Evolutionary conservation across 148 eudicot genomes (phyloP).

Genomic region (Fagopyrum esculentum): DNA sequence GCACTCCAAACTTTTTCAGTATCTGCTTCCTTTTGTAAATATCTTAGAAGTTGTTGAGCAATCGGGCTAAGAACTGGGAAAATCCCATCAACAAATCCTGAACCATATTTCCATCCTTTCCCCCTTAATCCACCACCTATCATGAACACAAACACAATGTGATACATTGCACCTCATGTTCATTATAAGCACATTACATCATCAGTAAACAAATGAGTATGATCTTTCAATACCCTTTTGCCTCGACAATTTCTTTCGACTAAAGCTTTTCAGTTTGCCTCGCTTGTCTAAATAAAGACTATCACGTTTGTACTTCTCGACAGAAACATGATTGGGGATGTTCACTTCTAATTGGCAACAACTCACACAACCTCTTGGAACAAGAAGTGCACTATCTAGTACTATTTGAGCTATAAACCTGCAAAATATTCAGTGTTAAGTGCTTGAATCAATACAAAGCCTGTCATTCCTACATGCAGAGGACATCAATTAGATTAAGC

Average conservation of each 20-base stretch:
- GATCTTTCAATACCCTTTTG: constrained; percentile 39
- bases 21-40: constrained; percentile 52
- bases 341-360: constrained; percentile 21
- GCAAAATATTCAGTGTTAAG: background rate
- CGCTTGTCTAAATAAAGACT: constrained; percentile 47
- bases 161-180: background rate
- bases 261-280: constrained; percentile 51
- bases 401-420: constrained; percentile 9
- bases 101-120: constrained; percentile 84
- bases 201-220: constrained; percentile 2
- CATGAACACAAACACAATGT: background rate
- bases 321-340: constrained; percentile 27
- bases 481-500: too few relatives aligned
- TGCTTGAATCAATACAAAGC: too few relatives aligned
- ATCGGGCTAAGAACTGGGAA: constrained; percentile 77
- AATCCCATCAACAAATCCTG: constrained; percentile 86
- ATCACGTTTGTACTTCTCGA: constrained; percentile 45
- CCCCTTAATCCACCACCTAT: constrained; percentile 80
- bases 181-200: background rate
- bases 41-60: constrained; percentile 54
- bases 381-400: constrained; percentile 1
- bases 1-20: constrained; percentile 42
- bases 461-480: too few relatives aligned
- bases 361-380: constrained; percentile 25
- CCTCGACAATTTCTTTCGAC: constrained; percentile 67